These are phyloP conservation scores for Ceratocystis smalleyi DNA, from an alignment of 2,329 filamentous ascomycete genomes.

Conservation along the genomic window DNA sequence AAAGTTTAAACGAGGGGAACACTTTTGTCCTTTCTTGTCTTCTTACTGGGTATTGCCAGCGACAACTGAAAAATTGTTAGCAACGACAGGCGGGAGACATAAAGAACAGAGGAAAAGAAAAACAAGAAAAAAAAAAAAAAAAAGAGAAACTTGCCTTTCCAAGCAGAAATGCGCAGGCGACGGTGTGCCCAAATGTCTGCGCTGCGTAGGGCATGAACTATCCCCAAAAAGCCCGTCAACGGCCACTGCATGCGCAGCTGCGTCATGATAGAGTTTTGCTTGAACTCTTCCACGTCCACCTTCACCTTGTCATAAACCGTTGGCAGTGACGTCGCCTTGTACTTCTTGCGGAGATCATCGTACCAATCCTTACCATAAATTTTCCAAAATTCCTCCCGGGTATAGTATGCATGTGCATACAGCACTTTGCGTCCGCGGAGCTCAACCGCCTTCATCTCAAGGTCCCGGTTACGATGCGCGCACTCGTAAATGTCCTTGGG, in stretches of 20 bases:
- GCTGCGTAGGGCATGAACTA: constrained; percentile 9
- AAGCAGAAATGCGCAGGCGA: constrained; percentile 12
- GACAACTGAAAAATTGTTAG: background rate
- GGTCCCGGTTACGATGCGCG: constrained; percentile 33
- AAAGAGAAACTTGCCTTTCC: constrained; percentile 8
- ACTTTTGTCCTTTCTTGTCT: background rate
- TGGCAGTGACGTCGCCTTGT: constrained; percentile 42
- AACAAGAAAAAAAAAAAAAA: background rate
- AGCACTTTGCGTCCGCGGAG: constrained; percentile 53
- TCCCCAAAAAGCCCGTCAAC: constrained; percentile 11
- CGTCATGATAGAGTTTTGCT: constrained; percentile 2
- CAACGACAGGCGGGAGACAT: background rate
- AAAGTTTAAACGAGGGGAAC: background rate
- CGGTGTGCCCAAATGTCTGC: constrained; percentile 12
- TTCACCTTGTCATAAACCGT: constrained; percentile 54
- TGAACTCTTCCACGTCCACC: constrained; percentile 22
- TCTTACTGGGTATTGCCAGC: background rate
- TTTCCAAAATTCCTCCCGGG: constrained; percentile 51
- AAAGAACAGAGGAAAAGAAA: background rate
- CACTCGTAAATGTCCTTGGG: constrained; percentile 25
- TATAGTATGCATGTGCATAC: constrained; percentile 55
- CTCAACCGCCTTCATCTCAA: constrained; percentile 44
- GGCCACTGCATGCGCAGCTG: constrained; percentile 15
- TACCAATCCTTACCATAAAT: constrained; percentile 47
- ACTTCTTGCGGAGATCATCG: constrained; percentile 40